A percentile compares a stretch with the other conserved stretches of the same genome.
These are phyloP conservation scores for Phytopythium kandeliae DNA, from an alignment of 352 stramenopile species.

Conservation along the genomic window DNA sequence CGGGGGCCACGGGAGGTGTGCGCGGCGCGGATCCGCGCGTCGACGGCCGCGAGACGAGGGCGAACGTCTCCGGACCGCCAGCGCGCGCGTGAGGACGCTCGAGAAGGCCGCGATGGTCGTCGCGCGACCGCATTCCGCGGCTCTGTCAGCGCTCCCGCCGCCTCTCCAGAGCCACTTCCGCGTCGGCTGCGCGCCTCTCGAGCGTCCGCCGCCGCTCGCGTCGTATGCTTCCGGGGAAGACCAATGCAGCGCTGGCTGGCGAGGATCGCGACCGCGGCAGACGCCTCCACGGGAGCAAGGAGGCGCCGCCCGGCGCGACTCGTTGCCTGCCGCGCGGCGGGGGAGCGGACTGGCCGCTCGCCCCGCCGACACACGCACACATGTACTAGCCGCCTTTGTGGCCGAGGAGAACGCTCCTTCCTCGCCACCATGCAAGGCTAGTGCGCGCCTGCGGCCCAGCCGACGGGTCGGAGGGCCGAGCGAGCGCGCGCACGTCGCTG, in stretches of 20 bases:
- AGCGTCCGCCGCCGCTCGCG: neutral
- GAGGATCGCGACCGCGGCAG: neutral
- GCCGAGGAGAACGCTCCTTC: conserved; percentile 53
- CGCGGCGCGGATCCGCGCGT: neutral
- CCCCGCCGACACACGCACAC: neutral
- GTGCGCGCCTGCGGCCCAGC: conserved; percentile 4
- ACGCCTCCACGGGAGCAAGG: conserved; percentile 2
- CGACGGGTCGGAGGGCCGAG: no score
- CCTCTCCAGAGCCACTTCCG: conserved; percentile 2
- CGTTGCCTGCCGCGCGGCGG: neutral
- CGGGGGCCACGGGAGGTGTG: conserved; percentile 1
- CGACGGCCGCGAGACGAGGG: neutral
- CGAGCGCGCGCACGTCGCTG: conserved; percentile 16
- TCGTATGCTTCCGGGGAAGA: conserved; percentile 2
- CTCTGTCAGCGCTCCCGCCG: conserved; percentile 4
- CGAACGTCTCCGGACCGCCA: neutral
- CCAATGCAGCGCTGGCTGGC: neutral
- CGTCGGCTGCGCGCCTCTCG: neutral
- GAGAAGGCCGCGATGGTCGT: neutral
- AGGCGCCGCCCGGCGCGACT: neutral
- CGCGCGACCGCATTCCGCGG: neutral
- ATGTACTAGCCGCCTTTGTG: conserved; percentile 74
- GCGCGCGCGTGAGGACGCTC: neutral
- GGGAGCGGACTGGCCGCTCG: neutral
- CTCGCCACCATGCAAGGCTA: conserved; percentile 42